Evolutionary conservation across 139 green algal species (phyloP).

Genomic region (Chlorella sp.): DNA sequence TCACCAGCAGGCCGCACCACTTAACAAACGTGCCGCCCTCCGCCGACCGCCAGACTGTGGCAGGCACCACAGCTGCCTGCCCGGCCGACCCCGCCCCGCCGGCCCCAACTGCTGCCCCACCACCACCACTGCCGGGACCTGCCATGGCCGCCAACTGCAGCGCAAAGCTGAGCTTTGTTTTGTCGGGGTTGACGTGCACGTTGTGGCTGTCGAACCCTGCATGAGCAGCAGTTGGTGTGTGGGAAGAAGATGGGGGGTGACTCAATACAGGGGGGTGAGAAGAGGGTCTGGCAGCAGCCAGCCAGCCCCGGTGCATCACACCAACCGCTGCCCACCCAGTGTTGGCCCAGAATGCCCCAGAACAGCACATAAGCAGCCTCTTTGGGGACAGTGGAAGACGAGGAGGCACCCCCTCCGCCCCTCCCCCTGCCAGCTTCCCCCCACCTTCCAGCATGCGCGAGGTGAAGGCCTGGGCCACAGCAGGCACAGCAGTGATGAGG

Average conservation of each 20-base stretch:
- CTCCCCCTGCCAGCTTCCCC: neutral
- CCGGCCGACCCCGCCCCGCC: constrained; percentile 12
- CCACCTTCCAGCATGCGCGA: constrained; percentile 49
- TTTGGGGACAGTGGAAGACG: no score
- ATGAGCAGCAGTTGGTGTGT: neutral
- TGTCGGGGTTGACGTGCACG: constrained; percentile 80
- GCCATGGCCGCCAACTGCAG: constrained; percentile 13
- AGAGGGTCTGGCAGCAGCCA: neutral
- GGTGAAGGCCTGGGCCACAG: constrained; percentile 67
- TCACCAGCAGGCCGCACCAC: constrained; percentile 93
- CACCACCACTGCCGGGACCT: neutral
- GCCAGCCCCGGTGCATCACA: neutral
- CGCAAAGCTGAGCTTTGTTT: constrained; percentile 85
- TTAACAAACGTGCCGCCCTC: constrained; percentile 65
- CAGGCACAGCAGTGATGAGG: constrained; percentile 70
- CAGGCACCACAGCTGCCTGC: constrained; percentile 4
- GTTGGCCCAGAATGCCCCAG: neutral
- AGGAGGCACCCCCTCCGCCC: no score
- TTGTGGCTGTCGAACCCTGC: constrained; percentile 78
- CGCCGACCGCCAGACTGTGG: neutral
- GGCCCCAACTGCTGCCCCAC: neutral
- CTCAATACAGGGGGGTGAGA: neutral
- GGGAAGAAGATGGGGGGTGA: neutral
- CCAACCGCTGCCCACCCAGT: neutral
- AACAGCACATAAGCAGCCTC: neutral